Base-by-base conservation (phyloP, 805 yeast species). In the Hanseniaspora jakobsenii region DNA sequence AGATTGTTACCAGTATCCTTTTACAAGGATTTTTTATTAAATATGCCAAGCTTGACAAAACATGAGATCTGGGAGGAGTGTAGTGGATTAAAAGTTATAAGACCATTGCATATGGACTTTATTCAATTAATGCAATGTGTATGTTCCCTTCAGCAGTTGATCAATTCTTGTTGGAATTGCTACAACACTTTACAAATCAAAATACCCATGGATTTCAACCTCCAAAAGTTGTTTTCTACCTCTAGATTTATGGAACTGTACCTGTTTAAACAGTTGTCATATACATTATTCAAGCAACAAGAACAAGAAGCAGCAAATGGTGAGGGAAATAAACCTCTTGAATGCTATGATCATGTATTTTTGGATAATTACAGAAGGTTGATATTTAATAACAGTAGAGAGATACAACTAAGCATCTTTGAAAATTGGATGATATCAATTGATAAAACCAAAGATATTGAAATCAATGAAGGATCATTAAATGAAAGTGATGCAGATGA, bases 31-130 rank as follows among this genome's bases (percentile, higher is more conserved):
- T 19, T 42, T 4, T 26, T 42, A 8, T 30, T 39, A 12, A 42
- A 42, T 19, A 17, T 42, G 14, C 46, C 46, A 6, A 42, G 39
- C 3, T 17, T 27, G 16, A 42, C 46, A 9, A 42, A 42, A n/a
- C 46, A 42, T 35, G 30, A 28, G 1, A 28, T 42, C 3, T 42
- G 46, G 46, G 24, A 41, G 6, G 23, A 2, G 5, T 6, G 32
- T 16, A 14, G 6, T 2, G 6, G 16, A 3, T 14, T 27, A 6
- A 29, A 35, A 4, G 19, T 26, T 28, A 12, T 29, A 12, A 14
- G 19, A 10, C 17, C 24, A 7, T 22, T 37, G n/a, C 24, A 31
- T 16, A 1, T 2, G 6, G 27, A 34, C 14, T 41, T 41, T 42
- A 24, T 17, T 6, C 21, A 24, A 4, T 19, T 42, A 10, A 35